Base-by-base conservation (phyloP, 345 rosid genomes). In the Arabis alpina region DNA sequence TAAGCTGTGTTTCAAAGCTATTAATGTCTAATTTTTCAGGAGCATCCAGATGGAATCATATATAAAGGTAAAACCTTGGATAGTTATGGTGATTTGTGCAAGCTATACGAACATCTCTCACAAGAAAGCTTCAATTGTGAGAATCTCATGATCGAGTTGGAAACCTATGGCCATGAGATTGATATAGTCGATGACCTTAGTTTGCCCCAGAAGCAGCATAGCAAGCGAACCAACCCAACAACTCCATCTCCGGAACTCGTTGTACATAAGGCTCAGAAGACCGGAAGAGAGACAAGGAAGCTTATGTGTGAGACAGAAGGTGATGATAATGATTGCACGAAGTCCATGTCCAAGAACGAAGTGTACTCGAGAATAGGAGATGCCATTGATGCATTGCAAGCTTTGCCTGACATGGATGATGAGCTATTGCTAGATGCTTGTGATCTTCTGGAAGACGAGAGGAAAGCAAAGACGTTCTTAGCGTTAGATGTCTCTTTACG, bases 361-460 rank as follows among this genome's bases (percentile, higher is more conserved):
- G 74, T 54, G 52, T 78, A 13, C 51, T 77, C 70, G 7, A 53
- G 82, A 8, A 66, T 86, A 37, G 88, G 76, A 61, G 72, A 49
- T 61, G 83, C 87, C 16, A 77, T 89, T 15, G 76, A 75, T 69
- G 89, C 87, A 27, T 86, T 89, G 23, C 94, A 89, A 77, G 89
- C 85, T 10, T 72, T 89, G 55, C 84, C 92, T 0, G 86, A 82
- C 73, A 81, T 88, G 37, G 94, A 88, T 27, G 96, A 88, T 36
- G 89, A 89, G 30, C 84, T 92, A 42, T 50, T 86, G 79, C 61
- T 88, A 60, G 96, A 89, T 80, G 98, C 89, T 43, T 88, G 91
- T 74, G 94, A 92, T 79, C 87, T 89, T 30, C 58, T 89, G 62
- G 94, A 89, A 85, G 94, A 92, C 14, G 91, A 89, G 62, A 88